Base-by-base conservation (phyloP, 129 eudicot genomes). In the Cynara cardunculus region DNA sequence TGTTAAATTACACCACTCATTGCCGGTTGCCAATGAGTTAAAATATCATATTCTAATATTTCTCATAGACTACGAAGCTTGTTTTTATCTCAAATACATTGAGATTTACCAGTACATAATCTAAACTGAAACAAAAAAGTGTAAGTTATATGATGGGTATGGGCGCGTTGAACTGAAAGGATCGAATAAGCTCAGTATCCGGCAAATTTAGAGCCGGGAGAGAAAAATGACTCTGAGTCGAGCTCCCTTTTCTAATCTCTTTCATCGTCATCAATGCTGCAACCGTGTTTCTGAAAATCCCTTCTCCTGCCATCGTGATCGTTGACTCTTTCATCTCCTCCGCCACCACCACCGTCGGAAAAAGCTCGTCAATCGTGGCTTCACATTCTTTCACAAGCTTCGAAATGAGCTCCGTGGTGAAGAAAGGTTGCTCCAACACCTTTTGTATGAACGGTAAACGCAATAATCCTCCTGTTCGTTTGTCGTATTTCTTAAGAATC, bases 401-500 rank as follows among this genome's bases (percentile, higher is more conserved):
- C 27, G 99, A 92, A 31, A 94, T 88, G 21, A 86, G 83, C 32
- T 92, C 99, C 0, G 97, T 94, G 7, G 92, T 94, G 73, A 92
- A 94, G 74, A 94, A 94, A 6, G 99, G 99, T 69, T 94, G 99
- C 69, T 90, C 80, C 46, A 90, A 35, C 4, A 90, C 93, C 79
- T 86, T 92, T 31, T 92, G 96, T 26, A 92, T 94, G 78, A 90
- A 90, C 12, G 91, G 90, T 69, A 82, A 86, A 12, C 96, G 89
- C 72, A 94, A 71, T 14, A 92, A 62, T 27, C 96, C 96, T 32
- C 97, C 99, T 0, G 96, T 92, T 87, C 91, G 82, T 82, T 94
- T 94, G 93, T 94, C 99, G 21, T 92, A 94, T 59, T 94, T 94
- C 82, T 94, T 94, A 31, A 94, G 72, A 25, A 94, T 94, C 87